Evolutionary conservation across 768 basidiomycete genomes (phyloP).

Genomic region (Dendrothele bispora): DNA sequence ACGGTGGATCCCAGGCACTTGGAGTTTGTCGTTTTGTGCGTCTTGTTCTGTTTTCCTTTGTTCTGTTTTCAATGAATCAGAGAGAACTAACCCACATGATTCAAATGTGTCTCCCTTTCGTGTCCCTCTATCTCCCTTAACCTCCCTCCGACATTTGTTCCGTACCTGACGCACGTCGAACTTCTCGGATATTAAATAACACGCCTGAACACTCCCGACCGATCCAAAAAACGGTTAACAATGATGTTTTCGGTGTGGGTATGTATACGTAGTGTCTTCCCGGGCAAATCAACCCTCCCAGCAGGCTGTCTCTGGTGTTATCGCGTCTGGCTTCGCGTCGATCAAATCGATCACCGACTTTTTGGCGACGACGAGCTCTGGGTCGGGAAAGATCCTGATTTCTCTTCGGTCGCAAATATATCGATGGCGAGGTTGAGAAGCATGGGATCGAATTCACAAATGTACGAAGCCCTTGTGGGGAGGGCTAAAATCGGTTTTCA

Average conservation of each 20-base stretch:
- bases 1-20: conserved; percentile 53
- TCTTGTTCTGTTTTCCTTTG: conserved; percentile 11
- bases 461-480: conserved; percentile 59
- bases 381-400: conserved; percentile 68
- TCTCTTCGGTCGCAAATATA: conserved; percentile 54
- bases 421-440: conserved; percentile 52
- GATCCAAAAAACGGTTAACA: no score
- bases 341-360: conserved; percentile 59
- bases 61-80: no score
- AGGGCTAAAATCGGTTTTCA: conserved; percentile 57
- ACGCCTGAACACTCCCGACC: no score
- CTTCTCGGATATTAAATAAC: background rate
- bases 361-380: conserved; percentile 67
- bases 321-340: conserved; percentile 63
- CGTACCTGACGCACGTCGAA: background rate
- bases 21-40: conserved; percentile 65
- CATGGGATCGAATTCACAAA: conserved; percentile 41
- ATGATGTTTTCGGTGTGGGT: background rate
- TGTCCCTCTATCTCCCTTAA: no score
- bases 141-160: no score
- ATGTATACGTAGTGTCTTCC: conserved; percentile 44
- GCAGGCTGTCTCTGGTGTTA: conserved; percentile 54
- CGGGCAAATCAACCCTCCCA: conserved; percentile 57
- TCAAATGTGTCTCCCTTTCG: no score
- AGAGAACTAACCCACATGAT: no score